Evolutionary conservation across 2,329 filamentous ascomycete species (phyloP), one percentile per base, ranked within the genome.

Genomic region (Beauveria brongniartii): DNA sequence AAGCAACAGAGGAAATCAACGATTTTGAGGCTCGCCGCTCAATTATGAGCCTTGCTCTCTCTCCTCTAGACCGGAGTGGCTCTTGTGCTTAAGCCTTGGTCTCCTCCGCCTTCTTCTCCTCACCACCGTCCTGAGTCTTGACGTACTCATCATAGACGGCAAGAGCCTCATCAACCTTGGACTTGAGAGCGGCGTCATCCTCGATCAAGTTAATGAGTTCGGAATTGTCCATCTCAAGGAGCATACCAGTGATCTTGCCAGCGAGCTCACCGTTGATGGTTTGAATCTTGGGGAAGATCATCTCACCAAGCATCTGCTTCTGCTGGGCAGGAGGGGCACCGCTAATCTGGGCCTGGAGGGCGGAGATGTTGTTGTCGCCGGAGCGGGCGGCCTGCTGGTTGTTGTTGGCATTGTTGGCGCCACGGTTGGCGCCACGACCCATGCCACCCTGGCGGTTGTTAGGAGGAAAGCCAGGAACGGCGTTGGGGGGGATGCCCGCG

Each of bases 231-330:
- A 99, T 99, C 85, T 99, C 94, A 70, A 99, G 80, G 70, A 99
- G 89, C 94, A 99, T 99, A 79, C 94, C 94, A 64, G 94, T 99
- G 76, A 99, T 97, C 88, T 99, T 99, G 74, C 94, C 94, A 65
- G 94, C 94, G 71, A 99, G 83, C 70, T 97, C 92, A 63, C 92
- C 90, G 81, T 99, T 94, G 78, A 96, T 88, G 68, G 85, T 86
- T 76, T 92, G 87, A 71, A 99, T 97, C 89, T 97, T 99, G 73
- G 94, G 94, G 84, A 97, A 99, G 69, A 99, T 89, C 69, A 91
- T 88, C 80, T 99, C 94, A 75, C 94, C 94, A 60, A 99, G 87
- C 77, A 97, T 91, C 83, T 99, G 94, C 87, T 99, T 99, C 83
- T 97, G 94, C 80, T 96, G 91, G 54, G 83, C 82, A 44, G 88